Evolutionary conservation across 352 stramenopile species (phyloP).

Genomic region (Pythium volutum): DNA sequence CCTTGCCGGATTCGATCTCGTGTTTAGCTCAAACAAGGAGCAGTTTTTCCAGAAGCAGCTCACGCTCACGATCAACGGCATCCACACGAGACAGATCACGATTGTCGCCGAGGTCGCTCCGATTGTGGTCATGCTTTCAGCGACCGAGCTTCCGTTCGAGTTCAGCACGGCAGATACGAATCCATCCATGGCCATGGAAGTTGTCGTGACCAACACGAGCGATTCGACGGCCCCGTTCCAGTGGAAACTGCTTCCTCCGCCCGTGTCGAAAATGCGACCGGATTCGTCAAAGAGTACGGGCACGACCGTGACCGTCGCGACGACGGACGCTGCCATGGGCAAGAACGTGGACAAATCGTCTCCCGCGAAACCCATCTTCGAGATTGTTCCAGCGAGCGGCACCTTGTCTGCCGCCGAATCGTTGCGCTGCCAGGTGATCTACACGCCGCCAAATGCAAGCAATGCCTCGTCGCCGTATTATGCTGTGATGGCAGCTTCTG

Average conservation of each 20-base stretch:
- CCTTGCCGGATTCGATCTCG: constrained; percentile 89
- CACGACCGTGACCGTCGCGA: constrained; percentile 16
- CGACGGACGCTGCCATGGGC: constrained; percentile 3
- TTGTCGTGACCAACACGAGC: constrained; percentile 89
- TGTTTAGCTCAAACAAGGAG: constrained; percentile 69
- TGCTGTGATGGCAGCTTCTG: background rate
- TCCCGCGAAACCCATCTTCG: constrained; percentile 32
- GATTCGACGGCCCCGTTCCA: constrained; percentile 85
- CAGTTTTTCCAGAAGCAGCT: constrained; percentile 87
- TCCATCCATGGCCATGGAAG: constrained; percentile 45
- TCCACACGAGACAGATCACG: constrained; percentile 81
- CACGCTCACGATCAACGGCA: constrained; percentile 83
- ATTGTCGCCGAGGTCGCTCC: constrained; percentile 88
- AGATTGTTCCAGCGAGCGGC: constrained; percentile 48
- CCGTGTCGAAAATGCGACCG: constrained; percentile 23
- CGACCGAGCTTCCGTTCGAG: constrained; percentile 58
- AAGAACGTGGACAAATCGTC: constrained; percentile 18
- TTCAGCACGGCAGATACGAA: constrained; percentile 67
- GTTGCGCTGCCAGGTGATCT: constrained; percentile 48
- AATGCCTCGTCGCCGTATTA: constrained; percentile 8
- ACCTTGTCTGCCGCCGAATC: constrained; percentile 33
- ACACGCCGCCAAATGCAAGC: constrained; percentile 36
- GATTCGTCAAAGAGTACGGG: constrained; percentile 65
- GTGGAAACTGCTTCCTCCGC: constrained; percentile 47
- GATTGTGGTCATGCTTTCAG: constrained; percentile 76